phyloP scores from a whole-genome alignment of 2,329 filamentous ascomycete genomes.

The Plenodomus biglobosus region DNA sequence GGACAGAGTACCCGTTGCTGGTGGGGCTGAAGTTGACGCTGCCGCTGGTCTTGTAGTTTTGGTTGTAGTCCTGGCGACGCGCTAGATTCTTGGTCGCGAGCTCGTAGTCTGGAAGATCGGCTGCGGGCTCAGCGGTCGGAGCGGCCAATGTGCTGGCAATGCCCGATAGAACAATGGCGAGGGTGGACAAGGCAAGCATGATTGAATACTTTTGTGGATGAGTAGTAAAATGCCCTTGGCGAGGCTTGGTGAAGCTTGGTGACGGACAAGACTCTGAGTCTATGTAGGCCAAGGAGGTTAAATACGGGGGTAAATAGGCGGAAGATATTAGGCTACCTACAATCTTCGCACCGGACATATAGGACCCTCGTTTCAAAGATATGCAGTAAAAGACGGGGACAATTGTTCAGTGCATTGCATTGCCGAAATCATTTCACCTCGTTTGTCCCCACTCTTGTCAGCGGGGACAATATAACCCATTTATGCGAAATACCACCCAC shows the following conservation, averaged over 20 bases:
- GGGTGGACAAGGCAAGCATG: constrained; percentile 32
- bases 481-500: no score
- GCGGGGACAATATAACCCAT: no score
- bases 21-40: constrained; percentile 31
- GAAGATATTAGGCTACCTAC: neutral
- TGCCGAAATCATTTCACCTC: no score
- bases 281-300: neutral
- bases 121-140: constrained; percentile 18
- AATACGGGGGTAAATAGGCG: neutral
- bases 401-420: neutral
- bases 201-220: neutral
- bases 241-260: neutral
- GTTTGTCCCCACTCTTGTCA: no score
- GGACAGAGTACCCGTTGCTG: constrained; percentile 33
- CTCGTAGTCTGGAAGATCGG: constrained; percentile 35
- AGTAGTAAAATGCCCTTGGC: neutral
- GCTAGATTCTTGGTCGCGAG: constrained; percentile 17
- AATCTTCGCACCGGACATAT: neutral
- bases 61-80: constrained; percentile 38
- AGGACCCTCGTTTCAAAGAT: neutral
- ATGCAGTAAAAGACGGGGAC: neutral
- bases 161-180: constrained; percentile 25
- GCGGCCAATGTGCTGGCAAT: constrained; percentile 25
- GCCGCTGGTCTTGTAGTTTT: constrained; percentile 39
- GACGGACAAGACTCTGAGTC: neutral